A percentile compares a stretch with the other conserved stretches of the same genome.
Conservation (phyloP, 1,284 basidiomycete species). For the Trichosporon sp. region DNA sequence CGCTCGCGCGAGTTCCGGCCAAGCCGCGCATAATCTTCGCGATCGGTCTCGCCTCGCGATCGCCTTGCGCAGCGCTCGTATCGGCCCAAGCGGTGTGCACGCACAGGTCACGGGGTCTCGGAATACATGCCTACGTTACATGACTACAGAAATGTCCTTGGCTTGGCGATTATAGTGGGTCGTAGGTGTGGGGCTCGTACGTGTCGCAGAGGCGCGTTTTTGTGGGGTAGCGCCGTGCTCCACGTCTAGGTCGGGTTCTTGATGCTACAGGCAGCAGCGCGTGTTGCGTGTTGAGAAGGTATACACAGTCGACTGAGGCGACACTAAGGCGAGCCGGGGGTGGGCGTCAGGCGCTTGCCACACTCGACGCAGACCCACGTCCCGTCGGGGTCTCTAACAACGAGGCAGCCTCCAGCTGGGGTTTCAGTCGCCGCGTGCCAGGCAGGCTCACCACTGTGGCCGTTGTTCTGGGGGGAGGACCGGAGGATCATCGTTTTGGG, state of each 20-base stretch:
- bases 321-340: background rate
- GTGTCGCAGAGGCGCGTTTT: background rate
- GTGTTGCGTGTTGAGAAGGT: background rate
- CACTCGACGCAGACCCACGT: background rate
- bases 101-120: background rate
- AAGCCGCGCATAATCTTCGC: background rate
- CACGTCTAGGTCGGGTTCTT: background rate
- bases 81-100: background rate
- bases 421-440: background rate
- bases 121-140: background rate
- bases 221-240: background rate
- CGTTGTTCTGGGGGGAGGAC: background rate
- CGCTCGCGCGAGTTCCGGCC: background rate
- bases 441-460: background rate
- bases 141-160: background rate
- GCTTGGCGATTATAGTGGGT: background rate
- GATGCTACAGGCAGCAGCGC: background rate
- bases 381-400: background rate
- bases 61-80: too few species aligned
- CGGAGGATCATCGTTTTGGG: background rate
- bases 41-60: background rate
- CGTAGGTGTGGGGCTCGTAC: background rate
- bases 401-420: background rate
- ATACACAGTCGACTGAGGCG: background rate
- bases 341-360: background rate